phyloP scores from a whole-genome alignment of 1,284 basidiomycete species.

The Sphagnurus paluster region DNA sequence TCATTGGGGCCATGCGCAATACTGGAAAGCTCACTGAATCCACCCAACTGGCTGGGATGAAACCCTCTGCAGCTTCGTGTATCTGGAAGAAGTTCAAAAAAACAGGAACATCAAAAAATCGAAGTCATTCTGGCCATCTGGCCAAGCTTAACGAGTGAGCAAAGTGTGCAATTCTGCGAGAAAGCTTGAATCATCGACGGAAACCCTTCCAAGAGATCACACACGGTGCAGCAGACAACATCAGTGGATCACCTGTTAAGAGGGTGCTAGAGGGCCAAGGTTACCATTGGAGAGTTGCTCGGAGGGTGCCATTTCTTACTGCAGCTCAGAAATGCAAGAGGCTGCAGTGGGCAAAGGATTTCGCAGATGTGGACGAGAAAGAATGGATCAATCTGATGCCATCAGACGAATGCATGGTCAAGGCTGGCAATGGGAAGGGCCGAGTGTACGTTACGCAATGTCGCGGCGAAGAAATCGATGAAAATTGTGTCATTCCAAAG shows the following conservation, averaged over 20 bases:
- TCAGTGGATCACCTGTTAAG: not conserved
- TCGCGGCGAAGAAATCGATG: not conserved
- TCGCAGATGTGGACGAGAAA: not conserved
- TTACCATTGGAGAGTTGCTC: not conserved
- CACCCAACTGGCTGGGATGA: not conserved
- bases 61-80: not conserved
- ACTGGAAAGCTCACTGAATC: not conserved
- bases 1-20: not conserved
- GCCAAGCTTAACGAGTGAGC: not conserved
- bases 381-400: not conserved
- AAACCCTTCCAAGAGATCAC: not conserved
- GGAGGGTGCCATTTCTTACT: not conserved
- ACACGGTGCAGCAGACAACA: not conserved
- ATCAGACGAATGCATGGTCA: not conserved
- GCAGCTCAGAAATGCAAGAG: not conserved
- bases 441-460: not conserved
- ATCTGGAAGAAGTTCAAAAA: not conserved
- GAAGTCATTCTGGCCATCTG: not conserved
- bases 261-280: not conserved
- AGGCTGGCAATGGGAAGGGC: not conserved
- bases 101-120: not conserved
- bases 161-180: not conserved
- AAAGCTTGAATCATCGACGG: not conserved
- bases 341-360: not conserved
- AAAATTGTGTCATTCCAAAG: not conserved